Evolutionary conservation across 1,284 basidiomycete genomes (phyloP), one percentile per base, ranked within the genome.

Genomic region (Nidula niveotomentosa): DNA sequence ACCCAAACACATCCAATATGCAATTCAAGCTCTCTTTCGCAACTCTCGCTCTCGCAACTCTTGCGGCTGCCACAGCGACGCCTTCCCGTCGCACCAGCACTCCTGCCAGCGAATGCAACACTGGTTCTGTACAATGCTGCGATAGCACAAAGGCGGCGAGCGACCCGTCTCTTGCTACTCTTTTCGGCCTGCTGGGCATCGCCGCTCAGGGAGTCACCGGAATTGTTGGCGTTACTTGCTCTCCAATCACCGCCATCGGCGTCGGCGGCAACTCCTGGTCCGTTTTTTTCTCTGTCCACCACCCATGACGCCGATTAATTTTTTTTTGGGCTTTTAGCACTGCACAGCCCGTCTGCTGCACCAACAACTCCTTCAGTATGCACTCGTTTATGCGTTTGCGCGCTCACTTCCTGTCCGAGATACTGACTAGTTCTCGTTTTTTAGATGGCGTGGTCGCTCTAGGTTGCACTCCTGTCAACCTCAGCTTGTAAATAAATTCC

Each of bases 171-270:
- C 46, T 49, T 15, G 41, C 37, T 15, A 48, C 18, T 5, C 23
- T 58, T 36, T 52, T 63, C 18, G 50, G 52, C 49, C 49, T 58
- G 18, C 35, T 62, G 35, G 54, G 56, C 12, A 51, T 57, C 17
- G 53, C 43, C 18, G 43, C 54, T 36, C 12, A 49, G 4, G 37
- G 13, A 33, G 39, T 63, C 44, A 61, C 58, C 44, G 62, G 53
- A 43, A 41, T 50, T 13, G 60, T 65, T 41, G 59, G 60, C 13
- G 36, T 62, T 17, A 59, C 53, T 43, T 63, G 61, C 57, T 50
- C 56, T 35, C 60, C 63, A 7, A 58, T 64, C 48, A 55, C 55
- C 23, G 58, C 57, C 52, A 48, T 61, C 43, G 61, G 58, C 12
- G 48, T 52, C 18, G 52, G 56, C 13, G 55, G 49, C 33, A 58